Conservation (phyloP, 2,329 filamentous ascomycete species). For the Xylariaceae sp. region DNA sequence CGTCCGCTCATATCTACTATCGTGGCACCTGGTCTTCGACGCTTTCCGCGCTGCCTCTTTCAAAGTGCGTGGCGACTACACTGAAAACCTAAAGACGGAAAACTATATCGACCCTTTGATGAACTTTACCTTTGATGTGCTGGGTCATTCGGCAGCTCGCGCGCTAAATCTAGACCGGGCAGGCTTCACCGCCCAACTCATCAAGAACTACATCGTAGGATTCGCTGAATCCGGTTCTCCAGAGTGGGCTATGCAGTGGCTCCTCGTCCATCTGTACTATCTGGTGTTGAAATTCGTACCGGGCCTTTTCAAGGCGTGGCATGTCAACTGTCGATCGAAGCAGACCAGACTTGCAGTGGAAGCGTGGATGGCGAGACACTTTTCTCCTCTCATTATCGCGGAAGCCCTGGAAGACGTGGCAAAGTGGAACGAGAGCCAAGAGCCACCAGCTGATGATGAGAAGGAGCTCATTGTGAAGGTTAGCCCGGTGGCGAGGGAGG, state of each 20-base stretch:
- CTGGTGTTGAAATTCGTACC: slow-evolving; percentile 71
- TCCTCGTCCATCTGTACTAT: slow-evolving; percentile 83
- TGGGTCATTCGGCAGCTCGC: slow-evolving; percentile 70
- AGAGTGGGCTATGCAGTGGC: slow-evolving; percentile 73
- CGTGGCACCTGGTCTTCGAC: slow-evolving; percentile 87
- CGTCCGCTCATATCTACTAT: slow-evolving; percentile 75
- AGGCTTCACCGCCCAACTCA: slow-evolving; percentile 53
- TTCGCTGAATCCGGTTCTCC: slow-evolving; percentile 52
- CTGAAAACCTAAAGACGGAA: slow-evolving; percentile 69
- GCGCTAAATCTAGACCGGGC: slow-evolving; percentile 68
- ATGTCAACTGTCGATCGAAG: slow-evolving; percentile 70
- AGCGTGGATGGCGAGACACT: slow-evolving; percentile 77
- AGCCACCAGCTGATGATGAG: slow-evolving; percentile 45
- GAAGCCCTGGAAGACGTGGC: slow-evolving; percentile 62
- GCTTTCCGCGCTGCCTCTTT: slow-evolving; percentile 73
- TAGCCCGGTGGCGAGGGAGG: slow-evolving; percentile 63
- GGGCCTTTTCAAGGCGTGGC: slow-evolving; percentile 77
- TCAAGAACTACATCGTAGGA: slow-evolving; percentile 48
- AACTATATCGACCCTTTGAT: slow-evolving; percentile 64
- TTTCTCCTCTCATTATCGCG: slow-evolving; percentile 64
- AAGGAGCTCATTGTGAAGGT: slow-evolving; percentile 63
- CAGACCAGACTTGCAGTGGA: slow-evolving; percentile 77
- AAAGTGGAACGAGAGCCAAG: slow-evolving; percentile 57
- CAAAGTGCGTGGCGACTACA: slow-evolving; percentile 77
- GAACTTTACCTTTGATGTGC: slow-evolving; percentile 74